Conservation (phyloP, 192 early-diverging fungal genomes). For the Entomortierella lignicola region DNA sequence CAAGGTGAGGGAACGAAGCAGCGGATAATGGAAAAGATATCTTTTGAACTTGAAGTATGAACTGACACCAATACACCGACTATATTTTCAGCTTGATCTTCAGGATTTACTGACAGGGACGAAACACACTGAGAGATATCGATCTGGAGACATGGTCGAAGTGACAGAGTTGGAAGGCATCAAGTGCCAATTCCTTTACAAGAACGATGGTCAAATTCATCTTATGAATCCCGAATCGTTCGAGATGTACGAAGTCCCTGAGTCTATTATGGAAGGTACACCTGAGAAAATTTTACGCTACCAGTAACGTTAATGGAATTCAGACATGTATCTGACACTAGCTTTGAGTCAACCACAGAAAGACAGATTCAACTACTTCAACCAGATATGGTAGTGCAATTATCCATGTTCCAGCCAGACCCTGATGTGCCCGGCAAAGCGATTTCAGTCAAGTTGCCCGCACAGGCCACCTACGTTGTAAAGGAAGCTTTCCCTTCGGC, state of each 20-base stretch:
- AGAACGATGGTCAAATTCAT: constrained; percentile 69
- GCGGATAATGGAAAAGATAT: too few species aligned
- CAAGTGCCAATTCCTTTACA: constrained; percentile 80
- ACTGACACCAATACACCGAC: neutral
- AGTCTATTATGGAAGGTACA: constrained; percentile 69
- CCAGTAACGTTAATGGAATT: too few species aligned
- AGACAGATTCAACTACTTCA: constrained; percentile 28
- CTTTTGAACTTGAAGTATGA: neutral
- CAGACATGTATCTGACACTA: too few species aligned
- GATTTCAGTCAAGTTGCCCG: constrained; percentile 71
- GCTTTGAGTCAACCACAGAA: too few species aligned
- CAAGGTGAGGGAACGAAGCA: constrained; percentile 20
- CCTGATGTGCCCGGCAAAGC: constrained; percentile 63
- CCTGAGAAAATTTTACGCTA: too few species aligned
- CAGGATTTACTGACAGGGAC: constrained; percentile 71
- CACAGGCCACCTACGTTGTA: constrained; percentile 68
- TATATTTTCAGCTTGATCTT: constrained; percentile 67
- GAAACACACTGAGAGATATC: constrained; percentile 75
- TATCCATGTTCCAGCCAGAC: constrained; percentile 57
- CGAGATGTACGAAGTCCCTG: constrained; percentile 74
- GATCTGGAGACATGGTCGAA: constrained; percentile 75
- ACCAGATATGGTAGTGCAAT: constrained; percentile 37
- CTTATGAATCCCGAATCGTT: constrained; percentile 76
- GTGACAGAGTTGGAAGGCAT: constrained; percentile 75
- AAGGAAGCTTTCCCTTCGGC: constrained; percentile 60